These are phyloP conservation scores for Nakaseomyces uthaithaninus DNA, from an alignment of 1,139 yeast genomes.

Conservation along the genomic window DNA sequence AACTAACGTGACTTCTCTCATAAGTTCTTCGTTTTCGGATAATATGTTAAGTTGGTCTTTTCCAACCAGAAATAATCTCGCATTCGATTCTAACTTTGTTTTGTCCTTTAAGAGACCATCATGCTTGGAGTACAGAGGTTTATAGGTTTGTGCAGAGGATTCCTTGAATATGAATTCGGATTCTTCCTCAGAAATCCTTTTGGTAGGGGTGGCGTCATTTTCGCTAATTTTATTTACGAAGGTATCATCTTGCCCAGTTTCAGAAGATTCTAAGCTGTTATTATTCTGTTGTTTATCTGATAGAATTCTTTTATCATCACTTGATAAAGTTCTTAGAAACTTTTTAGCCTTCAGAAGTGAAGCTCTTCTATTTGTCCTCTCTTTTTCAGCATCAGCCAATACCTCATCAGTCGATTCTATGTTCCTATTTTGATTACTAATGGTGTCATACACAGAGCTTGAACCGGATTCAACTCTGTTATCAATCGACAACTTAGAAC, in stretches of 20 bases:
- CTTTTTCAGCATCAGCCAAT: not conserved
- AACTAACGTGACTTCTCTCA: constrained; percentile 57
- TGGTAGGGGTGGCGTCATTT: constrained; percentile 16
- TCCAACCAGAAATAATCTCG: constrained; percentile 35
- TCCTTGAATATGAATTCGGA: constrained; percentile 23
- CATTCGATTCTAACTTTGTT: constrained; percentile 7
- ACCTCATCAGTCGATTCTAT: not conserved
- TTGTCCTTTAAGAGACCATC: constrained; percentile 5
- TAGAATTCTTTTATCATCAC: not conserved
- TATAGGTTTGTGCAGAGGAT: constrained; percentile 16
- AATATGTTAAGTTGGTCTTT: constrained; percentile 57
- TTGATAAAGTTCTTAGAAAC: constrained; percentile 9
- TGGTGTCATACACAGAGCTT: constrained; percentile 5
- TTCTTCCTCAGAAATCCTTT: constrained; percentile 8
- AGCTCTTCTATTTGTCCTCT: constrained; percentile 6
- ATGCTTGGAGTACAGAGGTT: constrained; percentile 13
- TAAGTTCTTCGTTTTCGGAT: constrained; percentile 48
- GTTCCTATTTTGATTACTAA: not conserved
- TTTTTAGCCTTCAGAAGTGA: constrained; percentile 16
- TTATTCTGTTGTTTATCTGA: not conserved
- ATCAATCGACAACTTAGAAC: not conserved
- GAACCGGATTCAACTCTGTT: constrained; percentile 3
- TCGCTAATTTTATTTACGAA: not conserved
- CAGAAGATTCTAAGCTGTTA: not conserved
- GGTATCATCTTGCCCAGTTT: constrained; percentile 3